Evolutionary conservation across 2,329 filamentous ascomycete genomes (phyloP), one percentile per base, ranked within the genome.

Genomic region (Reticulascus tulasneorum): DNA sequence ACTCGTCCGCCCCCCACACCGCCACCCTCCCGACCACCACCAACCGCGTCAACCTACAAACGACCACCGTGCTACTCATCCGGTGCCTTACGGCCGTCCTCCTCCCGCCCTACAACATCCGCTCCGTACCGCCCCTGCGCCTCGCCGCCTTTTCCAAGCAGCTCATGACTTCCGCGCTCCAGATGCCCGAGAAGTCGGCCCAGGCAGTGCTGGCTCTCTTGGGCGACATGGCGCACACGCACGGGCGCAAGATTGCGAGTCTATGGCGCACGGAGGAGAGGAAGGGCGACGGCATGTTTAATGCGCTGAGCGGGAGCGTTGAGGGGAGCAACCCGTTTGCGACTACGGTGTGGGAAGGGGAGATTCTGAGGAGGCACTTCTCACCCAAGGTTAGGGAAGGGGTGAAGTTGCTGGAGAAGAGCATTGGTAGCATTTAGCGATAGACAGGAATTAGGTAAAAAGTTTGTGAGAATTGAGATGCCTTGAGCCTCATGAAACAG

Each of bases 181-280:
- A 97, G 47, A 65, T 95, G 17, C 93, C 93, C 0, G 91, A 96
- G 62, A 95, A 94, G 60, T 94, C 86, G 2, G 77, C 81, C 25
- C 76, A 88, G 47, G 91, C 91, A 0, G 74, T 91, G 36, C 67
- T 96, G 5, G 83, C 82, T 3, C 69, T 98, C 19, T 62, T 97
- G 27, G 77, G 77, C 33, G 84, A 90, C 49, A 78, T 97, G 3
- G 78, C 84, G 1, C 86, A 86, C 59, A 82, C 82, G 3, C 89
- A 98, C 57, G 82, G 82, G 30, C 82, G 80, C 50, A 94, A 91
- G 62, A 77, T 97, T 27, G 77, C 77, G 23, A 79, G 83, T n/a
- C 62, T 98, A 42, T 98, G 93, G 91, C 82, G 94, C 52, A 94
- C 89, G 1, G 91, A 97, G 57, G 93, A 97, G 67, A 75, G 91